phyloP scores from a whole-genome alignment of 345 rosid genomes.

The Euphorbia tirucalli region DNA sequence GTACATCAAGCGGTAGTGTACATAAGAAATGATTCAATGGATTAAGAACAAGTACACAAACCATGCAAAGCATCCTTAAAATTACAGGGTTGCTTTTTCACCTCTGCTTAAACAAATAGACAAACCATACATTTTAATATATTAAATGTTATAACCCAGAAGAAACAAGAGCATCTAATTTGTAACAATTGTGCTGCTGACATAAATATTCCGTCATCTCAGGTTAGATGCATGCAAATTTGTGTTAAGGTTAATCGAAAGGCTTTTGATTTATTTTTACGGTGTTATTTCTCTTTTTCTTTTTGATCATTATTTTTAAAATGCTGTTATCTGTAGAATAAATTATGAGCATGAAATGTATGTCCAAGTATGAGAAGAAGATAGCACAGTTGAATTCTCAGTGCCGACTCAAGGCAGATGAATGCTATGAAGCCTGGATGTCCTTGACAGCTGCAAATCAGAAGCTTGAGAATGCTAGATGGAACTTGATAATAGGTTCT shows the following conservation, averaged over 20 bases:
- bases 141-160: slow-evolving; percentile 14
- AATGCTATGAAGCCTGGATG: slow-evolving; percentile 32
- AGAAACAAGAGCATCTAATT: slow-evolving; percentile 1
- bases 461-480: slow-evolving; percentile 18
- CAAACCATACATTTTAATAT: slow-evolving; percentile 4
- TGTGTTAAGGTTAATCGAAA: not conserved
- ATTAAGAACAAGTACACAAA: too few species aligned
- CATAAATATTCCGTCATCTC: not conserved
- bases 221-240: slow-evolving; percentile 17
- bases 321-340: not conserved
- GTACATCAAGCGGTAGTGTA: too few species aligned
- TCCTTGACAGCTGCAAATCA: slow-evolving; percentile 20
- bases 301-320: too few species aligned
- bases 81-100: not conserved
- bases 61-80: too few species aligned
- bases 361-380: slow-evolving; percentile 20
- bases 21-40: too few species aligned
- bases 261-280: not conserved
- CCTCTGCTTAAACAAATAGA: too few species aligned
- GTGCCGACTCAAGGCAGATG: slow-evolving; percentile 23
- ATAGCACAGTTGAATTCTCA: slow-evolving; percentile 16
- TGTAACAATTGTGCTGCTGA: slow-evolving; percentile 16
- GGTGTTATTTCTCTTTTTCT: too few species aligned
- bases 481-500: slow-evolving; percentile 21
- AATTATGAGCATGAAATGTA: slow-evolving; percentile 1